Evolutionary conservation across 2,329 filamentous ascomycete genomes (phyloP), one percentile per base, ranked within the genome.

Genomic region (Colletotrichum nymphaeae): DNA sequence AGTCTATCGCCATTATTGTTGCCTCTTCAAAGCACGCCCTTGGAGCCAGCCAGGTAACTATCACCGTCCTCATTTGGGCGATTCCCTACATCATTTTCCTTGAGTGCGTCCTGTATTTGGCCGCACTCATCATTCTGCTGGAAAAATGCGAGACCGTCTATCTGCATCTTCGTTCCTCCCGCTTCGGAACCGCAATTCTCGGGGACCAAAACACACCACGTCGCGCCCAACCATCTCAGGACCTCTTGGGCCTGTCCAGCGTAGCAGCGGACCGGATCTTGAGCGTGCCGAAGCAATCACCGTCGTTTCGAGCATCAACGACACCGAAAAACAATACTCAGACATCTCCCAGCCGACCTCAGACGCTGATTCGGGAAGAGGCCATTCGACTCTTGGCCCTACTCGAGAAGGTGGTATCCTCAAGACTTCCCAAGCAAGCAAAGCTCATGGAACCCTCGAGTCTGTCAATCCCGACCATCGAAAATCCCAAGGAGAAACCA

Each of bases 191-290:
- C 63, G 69, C 28, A 46, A 56, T 35, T 60, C 68, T 14, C 46
- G 63, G 19, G 22, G 11, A 37, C 24, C 67, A 49, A 30, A 37
- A 5, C 19, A 12, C 3, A 11, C 14, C 56, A 11, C 49, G 26
- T 26, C 28, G 12, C 56, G 65, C 22, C 69, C 65, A 14, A 32
- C 37, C 24, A 84, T 85, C 30, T 85, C 83, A 9, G 77, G 67
- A 22, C 83, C 83, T 1, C 74, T 83, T 49, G 83, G 83, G 0
- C 83, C 83, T 9, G 77, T 85, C 74, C 83, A 80, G 72, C 83
- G 78, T 75, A 83, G 79, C 9, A 79, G 81, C 24, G 82, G 83
- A 6, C 76, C 79, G 5, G 79, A 84, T 60, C 76, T 84, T 37
- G 72, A 78, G 37, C 80, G 83, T 53, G 81, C 82, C 69, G 78